Evolutionary conservation across 2,329 filamentous ascomycete genomes (phyloP).

Genomic region (Botrytis byssoidea): DNA sequence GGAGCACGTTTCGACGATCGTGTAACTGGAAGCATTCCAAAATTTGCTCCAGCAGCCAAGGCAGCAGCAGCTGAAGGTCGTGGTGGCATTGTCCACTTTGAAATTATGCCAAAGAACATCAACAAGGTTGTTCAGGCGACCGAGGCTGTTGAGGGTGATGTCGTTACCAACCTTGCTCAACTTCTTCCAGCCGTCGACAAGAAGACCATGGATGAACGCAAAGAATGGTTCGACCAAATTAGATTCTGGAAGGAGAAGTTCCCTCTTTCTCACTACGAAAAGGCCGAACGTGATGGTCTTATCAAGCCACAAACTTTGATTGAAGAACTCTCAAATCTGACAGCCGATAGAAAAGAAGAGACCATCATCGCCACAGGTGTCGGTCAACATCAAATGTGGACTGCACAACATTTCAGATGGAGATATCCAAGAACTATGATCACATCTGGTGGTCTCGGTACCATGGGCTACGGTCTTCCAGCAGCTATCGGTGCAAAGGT

Average conservation of each 20-base stretch:
- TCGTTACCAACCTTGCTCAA: conserved; percentile 71
- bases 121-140: conserved; percentile 98
- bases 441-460: conserved; percentile 91
- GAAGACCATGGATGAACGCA: conserved; percentile 62
- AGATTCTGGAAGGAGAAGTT: conserved; percentile 87
- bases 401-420: conserved; percentile 96
- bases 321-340: conserved; percentile 83
- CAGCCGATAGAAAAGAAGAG: conserved; percentile 73
- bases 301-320: conserved; percentile 97
- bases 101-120: conserved; percentile 99
- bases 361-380: conserved; percentile 93
- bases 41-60: conserved; percentile 87
- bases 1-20: conserved; percentile 95
- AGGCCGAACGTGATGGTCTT: conserved; percentile 67
- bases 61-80: conserved; percentile 79
- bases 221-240: conserved; percentile 89
- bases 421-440: conserved; percentile 88
- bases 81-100: conserved; percentile 95
- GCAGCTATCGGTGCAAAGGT: conserved; percentile 96
- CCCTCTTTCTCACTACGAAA: conserved; percentile 80
- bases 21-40: conserved; percentile 76
- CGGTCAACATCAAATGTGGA: conserved; percentile 99
- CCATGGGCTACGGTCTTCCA: conserved; percentile 94
- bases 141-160: conserved; percentile 92
- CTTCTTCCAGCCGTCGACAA: conserved; percentile 71